phyloP scores from a whole-genome alignment of 768 basidiomycete species.

The Termitomyces eurrhizus region DNA sequence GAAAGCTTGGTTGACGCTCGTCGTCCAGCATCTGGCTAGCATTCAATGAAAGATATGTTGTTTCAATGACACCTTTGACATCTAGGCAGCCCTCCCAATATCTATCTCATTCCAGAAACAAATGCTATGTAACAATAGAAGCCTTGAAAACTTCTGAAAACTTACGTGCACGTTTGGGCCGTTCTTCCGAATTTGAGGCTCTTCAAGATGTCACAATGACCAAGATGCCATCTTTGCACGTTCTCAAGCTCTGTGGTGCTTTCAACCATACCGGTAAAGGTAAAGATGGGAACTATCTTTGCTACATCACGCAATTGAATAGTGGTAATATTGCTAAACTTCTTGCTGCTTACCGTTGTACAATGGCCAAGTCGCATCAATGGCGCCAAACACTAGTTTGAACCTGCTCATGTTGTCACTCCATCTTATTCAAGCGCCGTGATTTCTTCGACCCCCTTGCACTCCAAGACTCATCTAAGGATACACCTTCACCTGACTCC shows the following conservation, averaged over 20 bases:
- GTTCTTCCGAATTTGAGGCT: background rate
- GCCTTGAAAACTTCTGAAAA: background rate
- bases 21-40: background rate
- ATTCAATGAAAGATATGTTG: background rate
- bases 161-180: background rate
- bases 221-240: background rate
- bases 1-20: background rate
- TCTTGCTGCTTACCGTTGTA: background rate
- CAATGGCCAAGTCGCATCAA: slow-evolving; percentile 30
- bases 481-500: slow-evolving; percentile 29
- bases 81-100: background rate
- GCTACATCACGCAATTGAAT: background rate
- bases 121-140: background rate
- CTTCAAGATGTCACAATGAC: background rate
- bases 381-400: slow-evolving; percentile 32
- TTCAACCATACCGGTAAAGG: background rate
- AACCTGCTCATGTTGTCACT: background rate
- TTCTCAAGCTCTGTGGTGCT: background rate
- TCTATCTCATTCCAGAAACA: background rate
- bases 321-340: background rate
- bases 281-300: background rate
- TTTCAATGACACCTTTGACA: background rate
- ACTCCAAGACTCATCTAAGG: slow-evolving; percentile 14
- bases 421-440: slow-evolving; percentile 24
- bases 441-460: slow-evolving; percentile 49